phyloP scores from a whole-genome alignment of 768 basidiomycete species.

The Tylopilus subfusipes region DNA sequence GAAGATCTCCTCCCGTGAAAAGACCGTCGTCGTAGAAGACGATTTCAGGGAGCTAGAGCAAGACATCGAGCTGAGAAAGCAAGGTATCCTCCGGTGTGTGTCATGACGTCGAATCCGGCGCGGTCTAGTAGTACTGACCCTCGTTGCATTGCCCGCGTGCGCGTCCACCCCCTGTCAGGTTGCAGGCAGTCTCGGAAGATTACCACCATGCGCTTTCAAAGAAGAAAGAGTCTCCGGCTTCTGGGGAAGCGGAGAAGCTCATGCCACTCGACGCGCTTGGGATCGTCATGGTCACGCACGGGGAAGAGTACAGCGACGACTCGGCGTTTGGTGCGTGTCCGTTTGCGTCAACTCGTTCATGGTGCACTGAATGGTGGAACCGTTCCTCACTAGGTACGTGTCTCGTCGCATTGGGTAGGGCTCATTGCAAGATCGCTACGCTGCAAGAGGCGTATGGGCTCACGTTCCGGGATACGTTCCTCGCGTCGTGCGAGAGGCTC shows the following conservation, averaged over 20 bases:
- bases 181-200: slow-evolving; percentile 65
- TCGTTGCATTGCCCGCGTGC: background rate
- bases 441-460: slow-evolving; percentile 79
- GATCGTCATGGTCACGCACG: slow-evolving; percentile 82
- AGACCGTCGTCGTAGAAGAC: slow-evolving; percentile 62
- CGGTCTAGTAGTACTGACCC: background rate
- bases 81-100: slow-evolving; percentile 68
- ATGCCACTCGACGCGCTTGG: slow-evolving; percentile 77
- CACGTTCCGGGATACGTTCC: slow-evolving; percentile 69
- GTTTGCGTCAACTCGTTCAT: slow-evolving; percentile 2
- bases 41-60: slow-evolving; percentile 80
- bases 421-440: slow-evolving; percentile 80
- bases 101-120: background rate
- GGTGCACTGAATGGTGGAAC: background rate
- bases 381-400: slow-evolving; percentile 50
- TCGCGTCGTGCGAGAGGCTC: slow-evolving; percentile 61
- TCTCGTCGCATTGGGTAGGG: slow-evolving; percentile 72
- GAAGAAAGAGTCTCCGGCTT: slow-evolving; percentile 63
- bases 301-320: slow-evolving; percentile 75
- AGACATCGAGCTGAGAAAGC: slow-evolving; percentile 77
- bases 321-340: slow-evolving; percentile 59
- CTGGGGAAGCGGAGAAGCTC: slow-evolving; percentile 65
- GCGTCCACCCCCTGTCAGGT: slow-evolving; percentile 37
- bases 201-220: slow-evolving; percentile 73
- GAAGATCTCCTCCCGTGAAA: slow-evolving; percentile 81